phyloP scores from a whole-genome alignment of 257 asterid genomes.

The Petunia axillaris region DNA sequence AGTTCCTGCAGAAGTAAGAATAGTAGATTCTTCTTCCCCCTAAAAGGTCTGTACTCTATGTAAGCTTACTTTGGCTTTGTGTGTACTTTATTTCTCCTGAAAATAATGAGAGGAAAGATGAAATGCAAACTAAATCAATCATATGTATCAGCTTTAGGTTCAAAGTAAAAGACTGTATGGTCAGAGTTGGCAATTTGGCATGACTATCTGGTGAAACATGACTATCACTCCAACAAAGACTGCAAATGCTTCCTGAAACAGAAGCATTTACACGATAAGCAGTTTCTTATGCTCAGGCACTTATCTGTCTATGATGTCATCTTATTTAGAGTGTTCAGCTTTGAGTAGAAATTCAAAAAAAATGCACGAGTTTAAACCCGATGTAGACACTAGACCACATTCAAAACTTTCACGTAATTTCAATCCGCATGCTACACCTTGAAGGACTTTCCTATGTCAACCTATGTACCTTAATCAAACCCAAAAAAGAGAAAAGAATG shows the following conservation, averaged over 20 bases:
- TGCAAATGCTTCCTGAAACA: not conserved
- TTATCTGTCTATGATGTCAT: not conserved
- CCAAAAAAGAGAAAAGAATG: not conserved
- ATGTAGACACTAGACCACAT: constrained; percentile 2
- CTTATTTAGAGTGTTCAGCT: not conserved
- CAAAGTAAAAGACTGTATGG: not conserved
- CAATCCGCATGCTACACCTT: not conserved
- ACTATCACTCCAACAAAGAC: not conserved
- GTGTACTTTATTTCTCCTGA: constrained; percentile 9
- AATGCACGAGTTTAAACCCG: not conserved
- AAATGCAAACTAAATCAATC: not conserved
- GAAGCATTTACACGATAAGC: not conserved
- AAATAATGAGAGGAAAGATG: not conserved
- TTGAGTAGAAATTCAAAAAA: constrained; percentile 10
- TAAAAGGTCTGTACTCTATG: not conserved
- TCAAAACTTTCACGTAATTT: not conserved
- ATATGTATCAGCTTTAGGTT: constrained; percentile 18
- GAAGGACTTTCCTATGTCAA: not conserved
- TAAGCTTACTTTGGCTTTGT: constrained; percentile 2
- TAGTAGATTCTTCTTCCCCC: constrained; percentile 30
- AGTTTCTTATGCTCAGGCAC: not conserved
- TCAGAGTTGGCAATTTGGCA: not conserved
- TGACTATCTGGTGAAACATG: not conserved
- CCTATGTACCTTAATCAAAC: constrained; percentile 13
- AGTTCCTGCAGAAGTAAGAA: constrained; percentile 39